Evolutionary conservation across 1,284 basidiomycete genomes (phyloP).

Genomic region (Rhodotorula sp.): DNA sequence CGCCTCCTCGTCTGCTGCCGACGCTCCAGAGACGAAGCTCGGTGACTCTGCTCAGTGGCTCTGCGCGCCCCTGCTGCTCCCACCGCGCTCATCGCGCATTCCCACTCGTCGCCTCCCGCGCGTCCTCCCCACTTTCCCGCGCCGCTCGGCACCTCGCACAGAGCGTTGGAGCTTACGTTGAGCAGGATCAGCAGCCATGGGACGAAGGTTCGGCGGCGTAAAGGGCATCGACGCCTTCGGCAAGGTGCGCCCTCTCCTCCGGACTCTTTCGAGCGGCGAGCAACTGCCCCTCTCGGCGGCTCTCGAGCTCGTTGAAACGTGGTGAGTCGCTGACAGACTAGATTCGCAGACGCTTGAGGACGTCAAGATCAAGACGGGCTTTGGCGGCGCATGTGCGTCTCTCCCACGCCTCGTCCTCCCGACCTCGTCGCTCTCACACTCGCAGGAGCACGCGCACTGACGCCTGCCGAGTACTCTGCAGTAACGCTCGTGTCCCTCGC

Average conservation of each 20-base stretch:
- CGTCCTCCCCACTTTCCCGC: neutral
- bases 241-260: constrained; percentile 64
- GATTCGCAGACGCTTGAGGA: constrained; percentile 85
- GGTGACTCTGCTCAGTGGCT: no score
- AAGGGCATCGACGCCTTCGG: constrained; percentile 88
- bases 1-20: no score
- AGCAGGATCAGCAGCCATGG: constrained; percentile 11
- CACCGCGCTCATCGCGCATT: neutral
- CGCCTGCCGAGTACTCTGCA: constrained; percentile 17
- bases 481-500: constrained; percentile 87
- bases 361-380: constrained; percentile 87
- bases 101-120: neutral
- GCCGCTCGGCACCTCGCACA: no score
- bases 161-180: no score
- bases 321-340: neutral
- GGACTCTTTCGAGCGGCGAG: no score
- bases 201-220: constrained; percentile 39
- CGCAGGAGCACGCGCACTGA: neutral
- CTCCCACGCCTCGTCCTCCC: neutral
- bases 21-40: no score
- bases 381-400: constrained; percentile 45
- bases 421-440: no score
- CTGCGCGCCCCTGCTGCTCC: neutral
- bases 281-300: neutral
- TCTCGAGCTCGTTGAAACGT: constrained; percentile 16